Evolutionary conservation across 495 filamentous ascomycete species (phyloP).

Genomic region (Penicillium egyptiacum): DNA sequence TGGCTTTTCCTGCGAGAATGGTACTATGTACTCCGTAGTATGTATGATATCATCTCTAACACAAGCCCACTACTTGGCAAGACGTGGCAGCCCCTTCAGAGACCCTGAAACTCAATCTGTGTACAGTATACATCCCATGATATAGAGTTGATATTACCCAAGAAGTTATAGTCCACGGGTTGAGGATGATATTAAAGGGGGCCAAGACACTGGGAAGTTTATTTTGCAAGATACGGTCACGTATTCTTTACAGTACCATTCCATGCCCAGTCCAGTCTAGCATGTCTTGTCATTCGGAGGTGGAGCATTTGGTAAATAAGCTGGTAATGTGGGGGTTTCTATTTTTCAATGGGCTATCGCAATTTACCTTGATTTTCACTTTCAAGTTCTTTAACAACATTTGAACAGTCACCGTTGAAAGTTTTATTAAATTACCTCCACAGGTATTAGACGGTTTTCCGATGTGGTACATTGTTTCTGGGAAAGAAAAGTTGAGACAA

Average conservation of each 20-base stretch:
- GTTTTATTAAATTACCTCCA: not conserved
- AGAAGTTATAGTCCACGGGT: too few species aligned
- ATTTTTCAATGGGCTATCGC: conserved; percentile 19
- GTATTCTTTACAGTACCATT: not conserved
- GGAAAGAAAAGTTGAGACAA: not conserved
- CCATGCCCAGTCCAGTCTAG: conserved; percentile 13
- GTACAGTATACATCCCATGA: not conserved
- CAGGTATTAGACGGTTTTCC: conserved; percentile 8
- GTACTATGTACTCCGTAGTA: not conserved
- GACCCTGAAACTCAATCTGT: not conserved
- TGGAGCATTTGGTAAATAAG: conserved; percentile 6
- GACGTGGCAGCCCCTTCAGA: not conserved
- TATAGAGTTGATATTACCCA: too few species aligned
- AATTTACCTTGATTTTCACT: conserved; percentile 15
- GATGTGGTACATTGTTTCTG: conserved; percentile 10
- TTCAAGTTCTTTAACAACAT: not conserved
- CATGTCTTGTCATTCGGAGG: conserved; percentile 10
- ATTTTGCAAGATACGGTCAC: not conserved
- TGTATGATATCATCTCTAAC: conserved; percentile 15
- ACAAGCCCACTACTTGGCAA: not conserved
- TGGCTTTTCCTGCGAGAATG: conserved; percentile 1
- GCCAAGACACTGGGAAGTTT: not conserved
- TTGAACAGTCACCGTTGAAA: not conserved
- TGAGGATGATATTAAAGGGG: not conserved
- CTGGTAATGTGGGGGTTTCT: conserved; percentile 14